Conservation (phyloP, 306 rosid genomes). For the Casuarina cunninghamiana region DNA sequence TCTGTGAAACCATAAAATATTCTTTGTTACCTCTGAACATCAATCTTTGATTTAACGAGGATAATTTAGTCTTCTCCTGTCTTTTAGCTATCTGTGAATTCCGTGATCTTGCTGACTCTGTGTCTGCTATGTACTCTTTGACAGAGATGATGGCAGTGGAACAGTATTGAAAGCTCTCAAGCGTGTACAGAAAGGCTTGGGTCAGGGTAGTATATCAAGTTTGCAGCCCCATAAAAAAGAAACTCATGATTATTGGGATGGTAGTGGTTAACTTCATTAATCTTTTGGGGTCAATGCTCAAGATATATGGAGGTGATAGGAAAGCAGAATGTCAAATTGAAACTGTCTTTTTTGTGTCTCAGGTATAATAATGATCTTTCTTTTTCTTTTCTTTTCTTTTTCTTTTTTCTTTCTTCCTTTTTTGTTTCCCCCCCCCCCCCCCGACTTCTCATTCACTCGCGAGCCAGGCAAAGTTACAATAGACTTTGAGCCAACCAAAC, state of each 20-base stretch:
- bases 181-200: conserved; percentile 87
- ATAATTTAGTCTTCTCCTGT: background rate
- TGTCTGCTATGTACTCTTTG: conserved; percentile 26
- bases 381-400: background rate
- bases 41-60: background rate
- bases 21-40: background rate
- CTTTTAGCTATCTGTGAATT: conserved; percentile 13
- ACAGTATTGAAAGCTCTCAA: conserved; percentile 65
- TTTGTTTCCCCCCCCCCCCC: too few species aligned
- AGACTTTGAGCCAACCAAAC: background rate
- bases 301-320: background rate
- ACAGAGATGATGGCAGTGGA: conserved; percentile 78
- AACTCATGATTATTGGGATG: conserved; percentile 52
- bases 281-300: conserved; percentile 2
- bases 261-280: conserved; percentile 22
- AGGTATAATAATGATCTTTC: conserved; percentile 11
- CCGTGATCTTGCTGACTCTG: conserved; percentile 15
- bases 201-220: conserved; percentile 57
- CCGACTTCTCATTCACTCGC: background rate
- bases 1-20: conserved; percentile 20
- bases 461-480: background rate
- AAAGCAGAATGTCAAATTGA: background rate
- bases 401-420: too few species aligned
- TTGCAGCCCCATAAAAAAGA: conserved; percentile 47
- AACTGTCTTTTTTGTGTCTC: background rate